A percentile compares a stretch with the other conserved stretches of the same genome.
Conservation (phyloP, 768 basidiomycete genomes). For the Lactarius hengduanensis region DNA sequence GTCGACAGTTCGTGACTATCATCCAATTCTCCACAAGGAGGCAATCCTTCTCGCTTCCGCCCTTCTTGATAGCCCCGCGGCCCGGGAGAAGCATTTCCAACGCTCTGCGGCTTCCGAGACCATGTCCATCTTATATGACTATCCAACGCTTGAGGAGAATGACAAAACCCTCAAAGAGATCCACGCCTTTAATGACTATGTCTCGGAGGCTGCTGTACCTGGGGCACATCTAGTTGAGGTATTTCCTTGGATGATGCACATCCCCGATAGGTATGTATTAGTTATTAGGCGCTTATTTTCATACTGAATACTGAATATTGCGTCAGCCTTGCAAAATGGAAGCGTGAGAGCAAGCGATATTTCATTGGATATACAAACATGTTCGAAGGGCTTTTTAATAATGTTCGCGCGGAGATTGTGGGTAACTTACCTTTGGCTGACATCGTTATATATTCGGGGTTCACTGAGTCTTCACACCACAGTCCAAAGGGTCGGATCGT, state of each 20-base stretch:
- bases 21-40: constrained; percentile 12
- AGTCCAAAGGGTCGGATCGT: constrained; percentile 9
- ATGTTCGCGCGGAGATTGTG: constrained; percentile 25
- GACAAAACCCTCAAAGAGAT: constrained; percentile 12
- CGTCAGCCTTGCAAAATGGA: constrained; percentile 30
- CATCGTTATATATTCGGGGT: no score
- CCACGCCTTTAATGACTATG: background rate
- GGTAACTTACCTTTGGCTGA: background rate
- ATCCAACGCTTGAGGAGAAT: constrained; percentile 9
- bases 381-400: constrained; percentile 25
- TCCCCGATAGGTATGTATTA: constrained; percentile 9
- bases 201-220: constrained; percentile 18
- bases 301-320: background rate
- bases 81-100: constrained; percentile 7
- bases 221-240: constrained; percentile 30
- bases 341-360: constrained; percentile 26
- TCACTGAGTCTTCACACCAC: background rate
- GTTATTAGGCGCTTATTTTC: background rate
- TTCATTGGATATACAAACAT: constrained; percentile 10
- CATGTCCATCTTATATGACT: constrained; percentile 18
- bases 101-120: constrained; percentile 8
- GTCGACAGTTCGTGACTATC: constrained; percentile 1
- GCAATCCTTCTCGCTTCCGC: constrained; percentile 4
- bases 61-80: background rate
- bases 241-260: constrained; percentile 25